Percentiles rank a stretch among this genome's conserved stretches.
Conservation (phyloP, 129 eudicot species). For the Artemisia argyi region DNA sequence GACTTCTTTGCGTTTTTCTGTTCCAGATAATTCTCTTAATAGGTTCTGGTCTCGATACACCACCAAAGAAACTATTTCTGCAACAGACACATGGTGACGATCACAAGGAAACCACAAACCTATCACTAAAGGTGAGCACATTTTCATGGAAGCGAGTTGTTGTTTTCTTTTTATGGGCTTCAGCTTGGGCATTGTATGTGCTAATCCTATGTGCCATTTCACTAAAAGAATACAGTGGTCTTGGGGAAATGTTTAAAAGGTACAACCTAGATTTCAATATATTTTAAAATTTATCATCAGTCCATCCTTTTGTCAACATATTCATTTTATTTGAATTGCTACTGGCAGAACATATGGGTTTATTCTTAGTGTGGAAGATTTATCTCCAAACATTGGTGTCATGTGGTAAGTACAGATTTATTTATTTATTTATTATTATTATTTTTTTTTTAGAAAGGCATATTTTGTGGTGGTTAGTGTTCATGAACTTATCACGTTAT, state of each 20-base stretch:
- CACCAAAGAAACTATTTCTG: constrained; percentile 72
- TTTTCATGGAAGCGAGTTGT: constrained; percentile 59
- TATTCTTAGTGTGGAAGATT: constrained; percentile 81
- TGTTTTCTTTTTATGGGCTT: constrained; percentile 72
- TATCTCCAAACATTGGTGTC: constrained; percentile 96
- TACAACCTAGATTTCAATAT: constrained; percentile 19
- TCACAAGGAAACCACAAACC: constrained; percentile 23
- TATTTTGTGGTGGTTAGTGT: neutral
- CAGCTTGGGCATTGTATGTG: constrained; percentile 59
- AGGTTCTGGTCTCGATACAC: constrained; percentile 85
- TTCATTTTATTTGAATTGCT: constrained; percentile 22
- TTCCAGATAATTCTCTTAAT: constrained; percentile 65
- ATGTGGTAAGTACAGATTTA: constrained; percentile 70
- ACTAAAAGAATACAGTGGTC: constrained; percentile 69
- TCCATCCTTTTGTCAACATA: constrained; percentile 18
- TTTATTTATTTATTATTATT: too few species aligned
- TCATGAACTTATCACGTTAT: constrained; percentile 10
- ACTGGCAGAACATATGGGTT: constrained; percentile 87
- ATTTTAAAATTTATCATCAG: neutral
- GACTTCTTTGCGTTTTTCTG: constrained; percentile 1
- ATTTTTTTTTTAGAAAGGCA: too few species aligned
- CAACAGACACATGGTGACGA: constrained; percentile 28
- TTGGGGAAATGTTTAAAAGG: constrained; percentile 87
- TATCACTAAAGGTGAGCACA: constrained; percentile 18
- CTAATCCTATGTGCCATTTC: constrained; percentile 64